Conservation (phyloP, 768 basidiomycete species). For the Kwoniella heveanensis region DNA sequence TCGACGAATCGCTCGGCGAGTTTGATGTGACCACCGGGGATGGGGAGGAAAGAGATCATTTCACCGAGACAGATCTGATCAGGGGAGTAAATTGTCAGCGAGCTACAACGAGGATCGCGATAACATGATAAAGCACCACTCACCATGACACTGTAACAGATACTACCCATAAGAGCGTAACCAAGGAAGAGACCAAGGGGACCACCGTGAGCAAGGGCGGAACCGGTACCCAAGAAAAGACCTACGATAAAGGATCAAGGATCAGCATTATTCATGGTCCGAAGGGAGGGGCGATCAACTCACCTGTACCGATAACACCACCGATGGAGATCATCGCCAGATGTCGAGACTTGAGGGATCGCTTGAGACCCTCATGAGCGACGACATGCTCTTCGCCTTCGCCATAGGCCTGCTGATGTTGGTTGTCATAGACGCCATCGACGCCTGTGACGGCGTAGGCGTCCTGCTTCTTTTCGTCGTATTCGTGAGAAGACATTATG, state of each 20-base stretch:
- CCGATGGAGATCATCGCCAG: constrained; percentile 41
- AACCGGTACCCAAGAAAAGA: constrained; percentile 64
- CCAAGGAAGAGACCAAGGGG: constrained; percentile 48
- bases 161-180: constrained; percentile 36
- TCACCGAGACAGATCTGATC: constrained; percentile 40
- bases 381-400: constrained; percentile 2
- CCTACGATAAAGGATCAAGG: constrained; percentile 49
- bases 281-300: background rate
- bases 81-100: constrained; percentile 1
- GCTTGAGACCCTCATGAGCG: constrained; percentile 25
- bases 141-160: constrained; percentile 65
- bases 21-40: constrained; percentile 49
- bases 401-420: background rate
- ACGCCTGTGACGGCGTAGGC: constrained; percentile 18
- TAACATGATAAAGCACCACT: constrained; percentile 13
- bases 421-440: background rate
- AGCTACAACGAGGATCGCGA: background rate
- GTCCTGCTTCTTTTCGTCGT: constrained; percentile 27
- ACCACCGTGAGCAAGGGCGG: constrained; percentile 44
- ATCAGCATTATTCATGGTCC: background rate
- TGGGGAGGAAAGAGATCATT: constrained; percentile 47
- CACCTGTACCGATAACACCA: constrained; percentile 36
- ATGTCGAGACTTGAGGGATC: constrained; percentile 33
- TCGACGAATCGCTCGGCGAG: constrained; percentile 61
- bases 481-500: constrained; percentile 19